Percentiles rank a stretch among this genome's conserved stretches.
Conservation (phyloP, 352 stramenopile genomes). For the Thraustochytrium sp. region DNA sequence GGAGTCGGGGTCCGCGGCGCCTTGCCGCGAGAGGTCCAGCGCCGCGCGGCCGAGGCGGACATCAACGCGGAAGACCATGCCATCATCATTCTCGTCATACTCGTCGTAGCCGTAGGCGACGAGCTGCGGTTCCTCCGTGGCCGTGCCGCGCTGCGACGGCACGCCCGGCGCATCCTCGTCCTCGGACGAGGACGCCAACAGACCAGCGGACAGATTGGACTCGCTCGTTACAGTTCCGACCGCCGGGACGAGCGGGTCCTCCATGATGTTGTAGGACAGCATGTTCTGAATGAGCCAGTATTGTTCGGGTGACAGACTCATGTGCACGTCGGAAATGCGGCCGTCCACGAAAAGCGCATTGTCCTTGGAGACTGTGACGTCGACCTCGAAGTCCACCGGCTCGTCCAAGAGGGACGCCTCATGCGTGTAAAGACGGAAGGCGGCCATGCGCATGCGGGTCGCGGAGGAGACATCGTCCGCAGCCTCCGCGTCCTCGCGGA, state of each 20-base stretch:
- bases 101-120: background rate
- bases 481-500: background rate
- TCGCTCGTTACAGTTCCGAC: background rate
- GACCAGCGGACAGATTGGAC: background rate
- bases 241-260: background rate
- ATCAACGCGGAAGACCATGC: background rate
- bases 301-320: background rate
- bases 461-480: too few relatives aligned
- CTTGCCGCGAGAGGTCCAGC: background rate
- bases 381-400: background rate
- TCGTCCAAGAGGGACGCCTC: background rate
- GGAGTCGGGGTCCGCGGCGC: too few relatives aligned
- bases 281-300: conserved; percentile 38
- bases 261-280: conserved; percentile 11
- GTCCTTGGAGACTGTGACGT: background rate
- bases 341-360: background rate
- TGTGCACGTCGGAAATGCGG: background rate
- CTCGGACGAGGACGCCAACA: background rate
- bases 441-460: background rate
- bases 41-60: background rate
- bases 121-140: background rate
- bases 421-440: background rate
- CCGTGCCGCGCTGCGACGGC: background rate
- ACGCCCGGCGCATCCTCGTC: background rate
- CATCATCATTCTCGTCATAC: background rate